Percentiles rank a stretch among this genome's conserved stretches.
phyloP scores from a whole-genome alignment of 192 early-diverging fungal species.

The Backusella circina region DNA sequence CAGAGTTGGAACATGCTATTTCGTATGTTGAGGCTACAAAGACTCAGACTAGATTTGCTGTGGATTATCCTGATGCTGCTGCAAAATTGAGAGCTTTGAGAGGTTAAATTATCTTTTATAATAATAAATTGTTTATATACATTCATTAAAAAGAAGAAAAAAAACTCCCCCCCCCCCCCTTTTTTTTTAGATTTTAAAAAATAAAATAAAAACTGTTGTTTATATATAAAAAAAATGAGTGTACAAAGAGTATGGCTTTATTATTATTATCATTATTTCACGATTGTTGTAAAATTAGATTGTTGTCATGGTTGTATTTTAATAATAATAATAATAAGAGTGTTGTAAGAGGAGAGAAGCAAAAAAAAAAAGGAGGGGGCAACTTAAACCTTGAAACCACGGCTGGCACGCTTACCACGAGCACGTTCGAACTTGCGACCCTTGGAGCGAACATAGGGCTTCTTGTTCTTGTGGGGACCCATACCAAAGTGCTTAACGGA shows the following conservation, averaged over 20 bases:
- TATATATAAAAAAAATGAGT: no score
- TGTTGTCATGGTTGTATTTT: no score
- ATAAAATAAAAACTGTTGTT: background rate
- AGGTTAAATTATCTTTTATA: constrained; percentile 3
- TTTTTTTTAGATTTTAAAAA: background rate
- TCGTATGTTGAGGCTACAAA: constrained; percentile 60
- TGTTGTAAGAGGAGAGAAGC: background rate
- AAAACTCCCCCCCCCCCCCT: background rate
- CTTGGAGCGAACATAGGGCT: constrained; percentile 97
- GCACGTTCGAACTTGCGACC: constrained; percentile 99
- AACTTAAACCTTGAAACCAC: constrained; percentile 92
- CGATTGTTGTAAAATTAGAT: no score
- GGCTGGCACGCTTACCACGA: constrained; percentile 98
- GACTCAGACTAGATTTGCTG: constrained; percentile 34
- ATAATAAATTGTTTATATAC: background rate
- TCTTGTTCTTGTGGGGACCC: constrained; percentile 41
- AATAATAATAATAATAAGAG: background rate
- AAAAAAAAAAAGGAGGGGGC: background rate
- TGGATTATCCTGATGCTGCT: constrained; percentile 26
- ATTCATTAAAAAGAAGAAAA: background rate
- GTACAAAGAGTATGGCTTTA: no score
- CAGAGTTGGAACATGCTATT: constrained; percentile 82
- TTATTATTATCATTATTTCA: no score
- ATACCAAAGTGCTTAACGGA: constrained; percentile 99
- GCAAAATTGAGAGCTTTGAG: constrained; percentile 20